Evolutionary conservation across 768 basidiomycete genomes (phyloP).

Genomic region (Pleurotus tuber-regium): DNA sequence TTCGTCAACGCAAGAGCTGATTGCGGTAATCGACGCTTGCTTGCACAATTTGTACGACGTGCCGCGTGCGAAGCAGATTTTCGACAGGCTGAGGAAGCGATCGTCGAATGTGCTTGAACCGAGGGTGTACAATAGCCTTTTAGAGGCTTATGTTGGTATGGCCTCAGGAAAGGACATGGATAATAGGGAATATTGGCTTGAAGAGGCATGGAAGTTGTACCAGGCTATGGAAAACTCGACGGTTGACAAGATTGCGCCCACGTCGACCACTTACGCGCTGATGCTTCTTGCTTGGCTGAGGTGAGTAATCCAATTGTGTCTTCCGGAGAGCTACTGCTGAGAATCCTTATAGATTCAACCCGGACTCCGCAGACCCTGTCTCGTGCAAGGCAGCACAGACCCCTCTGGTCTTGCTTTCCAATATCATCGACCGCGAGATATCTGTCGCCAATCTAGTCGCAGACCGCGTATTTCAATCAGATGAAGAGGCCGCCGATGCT

Average conservation of each 20-base stretch:
- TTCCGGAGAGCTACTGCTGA: constrained; percentile 2
- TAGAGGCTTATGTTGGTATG: constrained; percentile 63
- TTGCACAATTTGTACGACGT: constrained; percentile 75
- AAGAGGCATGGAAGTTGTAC: constrained; percentile 61
- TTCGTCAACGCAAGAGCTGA: constrained; percentile 61
- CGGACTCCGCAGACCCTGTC: constrained; percentile 26
- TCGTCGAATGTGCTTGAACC: constrained; percentile 33
- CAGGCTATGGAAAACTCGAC: constrained; percentile 45
- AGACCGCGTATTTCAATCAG: constrained; percentile 51
- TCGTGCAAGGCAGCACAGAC: constrained; percentile 16
- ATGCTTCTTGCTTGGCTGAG: constrained; percentile 61
- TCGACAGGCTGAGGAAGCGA: constrained; percentile 52
- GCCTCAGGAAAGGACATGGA: constrained; percentile 44
- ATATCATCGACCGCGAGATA: constrained; percentile 48
- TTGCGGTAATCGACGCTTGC: constrained; percentile 84
- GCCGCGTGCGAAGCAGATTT: constrained; percentile 70
- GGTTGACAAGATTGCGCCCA: constrained; percentile 45
- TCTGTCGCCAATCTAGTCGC: constrained; percentile 51
- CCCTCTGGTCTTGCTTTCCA: constrained; percentile 37
- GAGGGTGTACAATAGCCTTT: constrained; percentile 63
- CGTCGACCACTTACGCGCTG: constrained; percentile 60
- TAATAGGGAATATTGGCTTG: constrained; percentile 53
- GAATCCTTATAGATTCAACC: constrained; percentile 31
- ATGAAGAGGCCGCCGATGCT: constrained; percentile 53
- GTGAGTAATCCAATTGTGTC: constrained; percentile 28